Percentiles rank a stretch among this genome's conserved stretches.
Conservation (phyloP, 768 basidiomycete species). For the Lentinula aciculospora region DNA sequence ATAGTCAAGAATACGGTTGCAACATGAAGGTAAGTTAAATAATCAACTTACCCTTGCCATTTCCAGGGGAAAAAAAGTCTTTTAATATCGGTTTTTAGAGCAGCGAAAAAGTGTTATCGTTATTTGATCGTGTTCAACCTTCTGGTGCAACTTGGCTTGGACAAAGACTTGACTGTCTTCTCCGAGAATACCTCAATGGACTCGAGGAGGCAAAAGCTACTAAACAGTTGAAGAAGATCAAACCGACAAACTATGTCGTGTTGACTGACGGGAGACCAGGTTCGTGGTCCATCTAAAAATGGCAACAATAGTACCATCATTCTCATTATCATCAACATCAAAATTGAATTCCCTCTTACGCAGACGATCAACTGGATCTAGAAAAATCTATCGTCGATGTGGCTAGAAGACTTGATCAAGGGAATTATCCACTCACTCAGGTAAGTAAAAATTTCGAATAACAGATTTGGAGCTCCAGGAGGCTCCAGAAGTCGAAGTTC, state of each 20-base stretch:
- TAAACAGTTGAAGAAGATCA: constrained; percentile 29
- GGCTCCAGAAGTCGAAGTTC: too few species aligned
- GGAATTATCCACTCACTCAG: constrained; percentile 47
- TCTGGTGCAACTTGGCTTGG: constrained; percentile 12
- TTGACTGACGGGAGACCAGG: constrained; percentile 63
- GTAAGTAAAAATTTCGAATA: constrained; percentile 18
- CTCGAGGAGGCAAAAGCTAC: constrained; percentile 27
- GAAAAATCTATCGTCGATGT: constrained; percentile 38
- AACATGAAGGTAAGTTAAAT: constrained; percentile 35
- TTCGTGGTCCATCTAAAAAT: too few species aligned
- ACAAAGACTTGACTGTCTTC: constrained; percentile 25
- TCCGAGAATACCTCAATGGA: constrained; percentile 20
- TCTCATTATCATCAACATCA: too few species aligned
- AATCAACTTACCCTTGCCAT: neutral
- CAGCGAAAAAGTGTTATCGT: neutral
- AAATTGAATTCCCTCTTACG: neutral
- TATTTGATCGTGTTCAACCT: constrained; percentile 4
- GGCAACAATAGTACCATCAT: too few species aligned
- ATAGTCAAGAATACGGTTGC: constrained; percentile 25
- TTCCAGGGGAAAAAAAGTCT: too few species aligned
- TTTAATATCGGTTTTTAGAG: too few species aligned
- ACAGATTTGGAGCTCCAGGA: too few species aligned
- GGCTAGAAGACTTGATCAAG: constrained; percentile 46
- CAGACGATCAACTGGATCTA: constrained; percentile 42
- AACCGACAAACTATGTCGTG: constrained; percentile 53